These are phyloP conservation scores for Haplosporangium sp. DNA, from an alignment of 371 early-diverging fungal species.

Conservation along the genomic window DNA sequence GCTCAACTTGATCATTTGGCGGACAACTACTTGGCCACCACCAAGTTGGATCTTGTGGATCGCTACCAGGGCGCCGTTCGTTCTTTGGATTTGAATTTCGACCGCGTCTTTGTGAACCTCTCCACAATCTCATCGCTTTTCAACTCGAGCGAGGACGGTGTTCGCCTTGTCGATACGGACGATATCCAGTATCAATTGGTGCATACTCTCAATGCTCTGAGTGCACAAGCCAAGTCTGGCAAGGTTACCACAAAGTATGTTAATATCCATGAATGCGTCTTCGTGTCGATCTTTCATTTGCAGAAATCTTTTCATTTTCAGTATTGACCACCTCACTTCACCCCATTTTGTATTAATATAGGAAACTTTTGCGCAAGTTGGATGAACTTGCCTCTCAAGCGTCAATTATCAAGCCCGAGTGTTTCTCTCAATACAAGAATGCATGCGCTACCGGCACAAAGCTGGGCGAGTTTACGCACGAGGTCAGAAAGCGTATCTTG, in stretches of 20 bases:
- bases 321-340: not conserved
- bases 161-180: conserved; percentile 60
- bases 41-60: conserved; percentile 56
- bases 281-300: not conserved
- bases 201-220: conserved; percentile 63
- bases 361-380: conserved; percentile 75
- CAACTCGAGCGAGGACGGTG: conserved; percentile 34
- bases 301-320: not conserved
- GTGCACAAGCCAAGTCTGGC: conserved; percentile 70
- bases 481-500: conserved; percentile 20
- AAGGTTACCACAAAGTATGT: conserved; percentile 70
- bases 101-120: conserved; percentile 72
- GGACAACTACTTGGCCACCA: conserved; percentile 65
- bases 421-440: conserved; percentile 64
- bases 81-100: conserved; percentile 72
- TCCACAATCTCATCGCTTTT: conserved; percentile 49
- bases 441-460: conserved; percentile 63
- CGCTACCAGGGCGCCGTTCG: conserved; percentile 67
- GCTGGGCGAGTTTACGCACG: conserved; percentile 54
- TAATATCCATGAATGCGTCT: not conserved
- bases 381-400: conserved; percentile 71
- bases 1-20: conserved; percentile 76
- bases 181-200: conserved; percentile 66
- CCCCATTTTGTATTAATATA: conserved; percentile 19
- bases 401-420: conserved; percentile 62